Evolutionary conservation across 2,329 filamentous ascomycete genomes (phyloP).

Genomic region (Neonectria ditissima): DNA sequence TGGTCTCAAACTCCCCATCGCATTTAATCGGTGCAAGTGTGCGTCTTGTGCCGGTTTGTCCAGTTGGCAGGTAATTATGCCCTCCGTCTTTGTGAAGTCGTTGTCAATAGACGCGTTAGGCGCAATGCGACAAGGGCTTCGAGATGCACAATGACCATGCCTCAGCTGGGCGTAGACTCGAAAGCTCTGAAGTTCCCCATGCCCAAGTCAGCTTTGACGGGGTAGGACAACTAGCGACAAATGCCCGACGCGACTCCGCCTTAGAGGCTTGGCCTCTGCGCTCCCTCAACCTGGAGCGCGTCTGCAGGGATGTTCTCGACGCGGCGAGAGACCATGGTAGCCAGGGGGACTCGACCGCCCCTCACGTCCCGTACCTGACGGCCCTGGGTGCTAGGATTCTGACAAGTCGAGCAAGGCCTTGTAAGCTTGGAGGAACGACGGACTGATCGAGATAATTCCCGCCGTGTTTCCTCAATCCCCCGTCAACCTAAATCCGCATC

Average conservation of each 20-base stretch:
- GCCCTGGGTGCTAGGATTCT: slow-evolving; percentile 13
- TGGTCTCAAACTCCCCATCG: neutral
- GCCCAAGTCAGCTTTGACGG: slow-evolving; percentile 13
- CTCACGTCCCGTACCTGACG: slow-evolving; percentile 11
- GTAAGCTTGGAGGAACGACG: slow-evolving; percentile 1
- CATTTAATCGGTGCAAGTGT: neutral
- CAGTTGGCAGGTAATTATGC: slow-evolving; percentile 10
- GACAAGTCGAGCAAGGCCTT: slow-evolving; percentile 11
- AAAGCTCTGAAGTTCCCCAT: slow-evolving; percentile 11
- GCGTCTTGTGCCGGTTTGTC: slow-evolving; percentile 11
- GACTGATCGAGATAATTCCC: slow-evolving; percentile 9
- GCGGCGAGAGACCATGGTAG: slow-evolving; percentile 13
- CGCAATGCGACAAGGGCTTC: slow-evolving; percentile 23
- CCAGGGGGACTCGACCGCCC: slow-evolving; percentile 18
- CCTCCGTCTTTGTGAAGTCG: slow-evolving; percentile 16
- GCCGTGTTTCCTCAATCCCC: slow-evolving; percentile 6
- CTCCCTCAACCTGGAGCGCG: slow-evolving; percentile 17
- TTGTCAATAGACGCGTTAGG: slow-evolving; percentile 28
- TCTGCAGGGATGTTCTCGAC: slow-evolving; percentile 13
- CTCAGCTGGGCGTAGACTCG: slow-evolving; percentile 3
- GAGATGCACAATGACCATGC: slow-evolving; percentile 7
- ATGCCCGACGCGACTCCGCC: slow-evolving; percentile 24
- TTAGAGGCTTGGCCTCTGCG: slow-evolving; percentile 14
- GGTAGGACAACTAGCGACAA: slow-evolving; percentile 19
- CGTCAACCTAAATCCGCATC: neutral